phyloP scores from a whole-genome alignment of 495 filamentous ascomycete genomes.

The Neurospora sublineolata region DNA sequence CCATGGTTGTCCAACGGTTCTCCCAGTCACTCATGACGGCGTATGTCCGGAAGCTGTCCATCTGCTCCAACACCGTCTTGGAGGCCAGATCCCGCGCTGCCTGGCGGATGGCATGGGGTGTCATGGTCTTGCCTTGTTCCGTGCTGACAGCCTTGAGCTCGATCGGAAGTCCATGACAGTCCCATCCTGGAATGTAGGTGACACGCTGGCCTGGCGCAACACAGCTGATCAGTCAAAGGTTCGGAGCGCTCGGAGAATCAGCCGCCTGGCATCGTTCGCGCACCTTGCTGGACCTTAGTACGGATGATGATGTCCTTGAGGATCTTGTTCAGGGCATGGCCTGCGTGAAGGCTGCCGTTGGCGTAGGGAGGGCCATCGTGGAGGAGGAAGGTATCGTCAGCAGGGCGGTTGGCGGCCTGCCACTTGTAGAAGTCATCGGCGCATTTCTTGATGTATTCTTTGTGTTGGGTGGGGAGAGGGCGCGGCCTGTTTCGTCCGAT shows the following conservation, averaged over 20 bases:
- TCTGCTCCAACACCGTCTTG: slow-evolving; percentile 68
- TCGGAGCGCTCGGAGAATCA: not conserved
- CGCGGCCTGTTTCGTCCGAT: slow-evolving; percentile 25
- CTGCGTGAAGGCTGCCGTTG: slow-evolving; percentile 86
- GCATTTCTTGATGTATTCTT: slow-evolving; percentile 62
- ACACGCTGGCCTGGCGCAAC: slow-evolving; percentile 43
- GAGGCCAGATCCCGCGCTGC: slow-evolving; percentile 64
- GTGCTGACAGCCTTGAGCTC: slow-evolving; percentile 86
- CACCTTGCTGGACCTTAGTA: slow-evolving; percentile 63
- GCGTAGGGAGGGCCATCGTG: slow-evolving; percentile 98
- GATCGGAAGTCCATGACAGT: slow-evolving; percentile 96
- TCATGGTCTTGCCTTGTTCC: slow-evolving; percentile 23
- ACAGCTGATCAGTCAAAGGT: not conserved
- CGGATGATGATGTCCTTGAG: slow-evolving; percentile 87
- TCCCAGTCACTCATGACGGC: slow-evolving; percentile 94
- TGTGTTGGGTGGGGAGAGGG: slow-evolving; percentile 31
- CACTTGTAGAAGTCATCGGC: slow-evolving; percentile 82
- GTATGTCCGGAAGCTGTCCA: slow-evolving; percentile 68
- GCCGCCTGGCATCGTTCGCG: slow-evolving; percentile 4
- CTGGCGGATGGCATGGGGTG: slow-evolving; percentile 43
- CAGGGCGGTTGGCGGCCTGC: slow-evolving; percentile 54
- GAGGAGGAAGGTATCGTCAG: slow-evolving; percentile 56
- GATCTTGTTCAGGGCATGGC: slow-evolving; percentile 97
- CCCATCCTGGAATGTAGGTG: slow-evolving; percentile 91
- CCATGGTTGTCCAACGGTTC: slow-evolving; percentile 85